Conservation (phyloP, 345 rosid species). For the Arabidopsis thaliana region TAIR10.1 NC_003076.8:23242501-23243000, state of each 20-base stretch:
- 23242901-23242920: conserved; percentile 86
- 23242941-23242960: conserved; percentile 47
- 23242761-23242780: conserved; percentile 81
- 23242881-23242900: conserved; percentile 83
- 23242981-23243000: conserved; percentile 63
- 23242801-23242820: conserved; percentile 81
- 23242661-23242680: conserved; percentile 72
- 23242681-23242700: conserved; percentile 94
- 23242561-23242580: background rate
- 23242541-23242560: background rate
- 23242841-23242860: conserved; percentile 89
- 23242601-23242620: conserved; percentile 2
- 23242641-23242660: background rate
- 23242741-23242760: conserved; percentile 84
- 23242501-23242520: conserved; percentile 1
- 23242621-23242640: conserved; percentile 36
- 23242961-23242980: conserved; percentile 48
- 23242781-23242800: conserved; percentile 87
- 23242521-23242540: background rate
- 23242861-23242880: conserved; percentile 77
- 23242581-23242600: conserved; percentile 9
- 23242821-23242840: conserved; percentile 78
- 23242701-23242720: conserved; percentile 85
- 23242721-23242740: conserved; percentile 77
- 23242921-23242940: conserved; percentile 58